Evolutionary conservation across 176 grass and related monocot species (phyloP).

Genomic region (Puya raimondii): DNA sequence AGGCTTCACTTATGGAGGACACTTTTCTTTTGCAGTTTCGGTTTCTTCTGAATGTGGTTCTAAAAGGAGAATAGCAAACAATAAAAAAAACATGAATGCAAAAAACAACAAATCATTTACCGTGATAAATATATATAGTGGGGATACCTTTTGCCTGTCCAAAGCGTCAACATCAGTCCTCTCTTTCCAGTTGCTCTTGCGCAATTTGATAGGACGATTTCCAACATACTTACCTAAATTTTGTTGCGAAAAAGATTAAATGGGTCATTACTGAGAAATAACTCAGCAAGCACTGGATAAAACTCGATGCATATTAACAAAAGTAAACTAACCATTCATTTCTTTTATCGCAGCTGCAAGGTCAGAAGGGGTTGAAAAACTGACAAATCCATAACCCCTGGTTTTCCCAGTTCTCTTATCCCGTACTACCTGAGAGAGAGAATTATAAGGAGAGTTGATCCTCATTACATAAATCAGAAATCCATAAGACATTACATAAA

Average conservation of each 20-base stretch:
- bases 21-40: conserved; percentile 73
- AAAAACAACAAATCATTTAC: not conserved
- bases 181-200: conserved; percentile 98
- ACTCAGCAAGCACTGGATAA: not conserved
- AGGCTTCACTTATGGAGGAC: conserved; percentile 84
- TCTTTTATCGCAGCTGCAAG: conserved; percentile 94
- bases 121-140: conserved; percentile 14
- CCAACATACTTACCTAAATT: conserved; percentile 87
- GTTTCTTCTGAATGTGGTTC: conserved; percentile 90
- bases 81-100: conserved; percentile 8
- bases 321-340: conserved; percentile 77
- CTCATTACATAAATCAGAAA: not conserved
- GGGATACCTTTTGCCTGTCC: conserved; percentile 68
- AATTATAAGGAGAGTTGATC: conserved; percentile 5
- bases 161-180: conserved; percentile 88
- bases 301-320: not conserved
- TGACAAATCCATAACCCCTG: conserved; percentile 97
- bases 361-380: conserved; percentile 90
- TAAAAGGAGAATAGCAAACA: conserved; percentile 28
- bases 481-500: not conserved
- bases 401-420: conserved; percentile 98
- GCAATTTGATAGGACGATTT: conserved; percentile 94
- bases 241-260: conserved; percentile 14
- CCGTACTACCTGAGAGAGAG: conserved; percentile 68
- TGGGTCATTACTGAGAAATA: conserved; percentile 2